These are phyloP conservation scores for Diaporthe batatas DNA, from an alignment of 2,329 filamentous ascomycete genomes.

Conservation along the genomic window DNA sequence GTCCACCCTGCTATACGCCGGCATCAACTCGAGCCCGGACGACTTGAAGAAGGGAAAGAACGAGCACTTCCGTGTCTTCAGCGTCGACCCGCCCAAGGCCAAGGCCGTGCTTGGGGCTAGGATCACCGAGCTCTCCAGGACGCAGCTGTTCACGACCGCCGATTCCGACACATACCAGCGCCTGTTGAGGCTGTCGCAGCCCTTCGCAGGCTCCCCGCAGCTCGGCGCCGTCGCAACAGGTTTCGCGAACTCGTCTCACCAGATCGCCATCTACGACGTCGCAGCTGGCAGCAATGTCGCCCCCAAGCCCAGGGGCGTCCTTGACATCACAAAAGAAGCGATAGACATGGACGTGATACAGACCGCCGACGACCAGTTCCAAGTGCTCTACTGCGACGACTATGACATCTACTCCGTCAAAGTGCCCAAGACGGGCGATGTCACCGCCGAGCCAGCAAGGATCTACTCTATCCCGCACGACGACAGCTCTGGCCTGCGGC, in stretches of 20 bases:
- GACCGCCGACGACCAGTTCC: slow-evolving; percentile 72
- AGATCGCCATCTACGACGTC: slow-evolving; percentile 85
- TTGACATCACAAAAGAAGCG: slow-evolving; percentile 69
- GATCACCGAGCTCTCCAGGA: slow-evolving; percentile 66
- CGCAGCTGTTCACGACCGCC: slow-evolving; percentile 65
- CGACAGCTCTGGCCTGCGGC: slow-evolving; percentile 56
- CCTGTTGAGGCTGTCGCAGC: slow-evolving; percentile 66
- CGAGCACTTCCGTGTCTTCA: slow-evolving; percentile 84
- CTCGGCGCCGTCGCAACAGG: slow-evolving; percentile 85
- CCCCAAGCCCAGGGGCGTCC: slow-evolving; percentile 61
- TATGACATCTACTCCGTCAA: slow-evolving; percentile 79
- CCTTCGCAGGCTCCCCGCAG: slow-evolving; percentile 66
- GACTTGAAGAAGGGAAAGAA: slow-evolving; percentile 83
- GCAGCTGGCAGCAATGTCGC: slow-evolving; percentile 65
- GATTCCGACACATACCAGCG: slow-evolving; percentile 71
- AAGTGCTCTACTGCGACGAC: slow-evolving; percentile 84
- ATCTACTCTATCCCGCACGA: slow-evolving; percentile 70
- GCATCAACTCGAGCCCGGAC: slow-evolving; percentile 84
- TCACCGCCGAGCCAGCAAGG: slow-evolving; percentile 58
- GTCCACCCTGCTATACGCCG: slow-evolving; percentile 74
- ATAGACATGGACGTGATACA: slow-evolving; percentile 80
- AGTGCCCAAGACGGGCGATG: slow-evolving; percentile 61
- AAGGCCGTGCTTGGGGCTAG: slow-evolving; percentile 52
- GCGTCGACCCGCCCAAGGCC: slow-evolving; percentile 61
- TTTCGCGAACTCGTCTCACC: slow-evolving; percentile 75